Percentiles rank a stretch among this genome's conserved stretches.
phyloP scores from a whole-genome alignment of 345 rosid species.

The Eucalyptus tenuipes region DNA sequence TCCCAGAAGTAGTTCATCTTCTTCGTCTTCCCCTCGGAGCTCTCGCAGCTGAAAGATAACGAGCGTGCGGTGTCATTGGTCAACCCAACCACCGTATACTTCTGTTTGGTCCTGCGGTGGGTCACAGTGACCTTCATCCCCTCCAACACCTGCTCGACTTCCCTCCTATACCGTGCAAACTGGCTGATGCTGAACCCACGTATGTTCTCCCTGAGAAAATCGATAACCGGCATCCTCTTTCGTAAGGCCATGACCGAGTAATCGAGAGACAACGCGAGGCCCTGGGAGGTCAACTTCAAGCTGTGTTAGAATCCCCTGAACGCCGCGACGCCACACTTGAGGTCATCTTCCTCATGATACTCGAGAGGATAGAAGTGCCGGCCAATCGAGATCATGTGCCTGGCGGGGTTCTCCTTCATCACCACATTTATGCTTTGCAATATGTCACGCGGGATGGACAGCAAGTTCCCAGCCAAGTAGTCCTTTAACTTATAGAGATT shows the following conservation, averaged over 20 bases:
- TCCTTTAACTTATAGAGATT: slow-evolving; percentile 41
- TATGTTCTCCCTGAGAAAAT: neutral
- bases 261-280: neutral
- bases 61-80: neutral
- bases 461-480: slow-evolving; percentile 23
- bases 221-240: neutral
- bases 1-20: neutral
- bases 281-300: neutral
- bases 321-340: neutral
- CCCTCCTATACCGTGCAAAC: neutral
- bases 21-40: neutral
- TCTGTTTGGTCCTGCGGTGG: neutral
- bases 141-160: neutral
- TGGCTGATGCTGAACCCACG: neutral
- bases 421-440: slow-evolving; percentile 79
- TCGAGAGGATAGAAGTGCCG: slow-evolving; percentile 27
- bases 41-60: neutral
- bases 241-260: neutral
- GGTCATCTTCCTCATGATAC: neutral
- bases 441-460: slow-evolving; percentile 38
- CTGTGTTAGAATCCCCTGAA: neutral
- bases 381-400: slow-evolving; percentile 47
- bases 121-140: neutral
- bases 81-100: neutral
- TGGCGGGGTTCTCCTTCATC: slow-evolving; percentile 71